These are phyloP conservation scores for Craspedostauros australis DNA, from an alignment of 108 stramenopile genomes.

Conservation along the genomic window DNA sequence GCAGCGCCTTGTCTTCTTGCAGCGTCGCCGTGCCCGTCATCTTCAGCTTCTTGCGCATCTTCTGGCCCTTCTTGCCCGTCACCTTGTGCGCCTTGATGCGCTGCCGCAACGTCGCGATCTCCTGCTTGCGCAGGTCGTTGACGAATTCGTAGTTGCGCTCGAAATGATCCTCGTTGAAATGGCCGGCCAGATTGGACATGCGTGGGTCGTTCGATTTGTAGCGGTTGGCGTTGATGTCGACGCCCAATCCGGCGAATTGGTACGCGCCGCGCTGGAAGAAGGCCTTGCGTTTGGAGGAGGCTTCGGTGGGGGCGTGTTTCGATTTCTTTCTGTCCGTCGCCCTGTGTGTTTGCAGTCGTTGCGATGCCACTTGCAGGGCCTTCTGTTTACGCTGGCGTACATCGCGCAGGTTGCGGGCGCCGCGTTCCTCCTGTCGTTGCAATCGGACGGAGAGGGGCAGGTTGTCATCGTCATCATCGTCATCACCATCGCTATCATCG, in stretches of 20 bases:
- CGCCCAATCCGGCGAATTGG: conserved; percentile 66
- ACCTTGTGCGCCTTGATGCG: conserved; percentile 56
- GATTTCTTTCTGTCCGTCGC: conserved; percentile 13
- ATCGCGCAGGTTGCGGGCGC: not conserved
- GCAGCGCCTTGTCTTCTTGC: conserved; percentile 58
- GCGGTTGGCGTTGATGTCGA: conserved; percentile 73
- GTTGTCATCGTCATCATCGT: conserved; percentile 10
- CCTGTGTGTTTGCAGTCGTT: conserved; percentile 12
- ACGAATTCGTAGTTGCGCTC: conserved; percentile 72
- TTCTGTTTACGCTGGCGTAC: conserved; percentile 9
- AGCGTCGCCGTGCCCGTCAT: conserved; percentile 32
- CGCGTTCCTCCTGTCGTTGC: conserved; percentile 7
- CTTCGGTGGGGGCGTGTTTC: conserved; percentile 64
- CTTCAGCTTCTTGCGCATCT: conserved; percentile 45
- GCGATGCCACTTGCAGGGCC: conserved; percentile 21
- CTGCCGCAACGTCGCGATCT: conserved; percentile 56
- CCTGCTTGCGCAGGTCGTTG: conserved; percentile 64
- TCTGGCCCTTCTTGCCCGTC: conserved; percentile 71
- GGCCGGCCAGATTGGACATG: conserved; percentile 55
- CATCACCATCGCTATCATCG: conserved; percentile 5
- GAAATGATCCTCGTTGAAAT: conserved; percentile 67
- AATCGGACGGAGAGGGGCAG: conserved; percentile 24
- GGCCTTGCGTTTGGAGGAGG: conserved; percentile 68
- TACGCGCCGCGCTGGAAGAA: conserved; percentile 56
- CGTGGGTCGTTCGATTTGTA: conserved; percentile 84